These are phyloP conservation scores for Cladosporium sp. DNA, from an alignment of 2,329 filamentous ascomycete genomes.

Conservation along the genomic window DNA sequence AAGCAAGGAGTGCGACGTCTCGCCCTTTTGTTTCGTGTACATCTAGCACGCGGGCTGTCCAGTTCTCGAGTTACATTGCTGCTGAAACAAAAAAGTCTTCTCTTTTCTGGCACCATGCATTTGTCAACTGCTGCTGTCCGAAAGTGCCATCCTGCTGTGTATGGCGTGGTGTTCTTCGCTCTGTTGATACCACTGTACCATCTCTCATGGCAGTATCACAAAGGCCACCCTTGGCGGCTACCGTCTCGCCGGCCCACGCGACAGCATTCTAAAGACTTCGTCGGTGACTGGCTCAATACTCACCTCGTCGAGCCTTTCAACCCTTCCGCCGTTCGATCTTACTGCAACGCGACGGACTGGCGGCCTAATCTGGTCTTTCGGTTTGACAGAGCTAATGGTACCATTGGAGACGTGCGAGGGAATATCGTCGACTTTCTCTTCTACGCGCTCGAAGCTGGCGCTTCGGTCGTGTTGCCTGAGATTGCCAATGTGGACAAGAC, in stretches of 20 bases:
- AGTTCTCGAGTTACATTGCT: too few species aligned
- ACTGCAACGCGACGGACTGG: conserved; percentile 39
- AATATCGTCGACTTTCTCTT: conserved; percentile 45
- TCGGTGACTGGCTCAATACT: conserved; percentile 24
- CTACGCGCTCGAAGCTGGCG: conserved; percentile 47
- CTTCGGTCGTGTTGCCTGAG: conserved; percentile 29
- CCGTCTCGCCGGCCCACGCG: background rate
- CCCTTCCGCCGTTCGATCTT: conserved; percentile 19
- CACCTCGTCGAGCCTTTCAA: conserved; percentile 23
- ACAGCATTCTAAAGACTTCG: conserved; percentile 18
- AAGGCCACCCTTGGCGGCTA: conserved; percentile 13
- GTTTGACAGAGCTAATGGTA: conserved; percentile 42
- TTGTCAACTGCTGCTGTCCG: conserved; percentile 16
- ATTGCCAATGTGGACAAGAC: conserved; percentile 17
- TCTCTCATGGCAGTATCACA: conserved; percentile 18
- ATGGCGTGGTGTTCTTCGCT: conserved; percentile 7
- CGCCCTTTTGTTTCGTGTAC: too few species aligned
- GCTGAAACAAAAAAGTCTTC: background rate
- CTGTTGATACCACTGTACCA: conserved; percentile 22
- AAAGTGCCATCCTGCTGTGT: conserved; percentile 13
- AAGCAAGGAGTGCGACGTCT: background rate
- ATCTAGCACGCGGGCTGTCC: too few species aligned
- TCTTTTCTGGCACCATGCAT: conserved; percentile 14
- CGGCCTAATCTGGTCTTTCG: conserved; percentile 40
- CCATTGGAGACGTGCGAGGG: conserved; percentile 43